phyloP scores from a whole-genome alignment of 495 filamentous ascomycete genomes.

The Xylaria intraflava region DNA sequence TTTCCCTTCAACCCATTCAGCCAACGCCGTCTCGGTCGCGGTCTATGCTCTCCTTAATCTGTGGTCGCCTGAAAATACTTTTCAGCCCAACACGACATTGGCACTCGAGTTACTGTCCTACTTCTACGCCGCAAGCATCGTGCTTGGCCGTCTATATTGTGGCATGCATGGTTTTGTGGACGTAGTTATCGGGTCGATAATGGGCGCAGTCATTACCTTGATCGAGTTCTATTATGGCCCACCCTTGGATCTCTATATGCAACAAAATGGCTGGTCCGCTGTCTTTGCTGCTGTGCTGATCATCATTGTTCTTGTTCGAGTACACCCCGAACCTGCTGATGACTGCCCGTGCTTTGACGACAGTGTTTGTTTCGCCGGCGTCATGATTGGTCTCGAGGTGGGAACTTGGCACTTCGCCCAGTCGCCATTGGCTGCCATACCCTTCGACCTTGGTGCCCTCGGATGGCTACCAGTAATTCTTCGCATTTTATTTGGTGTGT shows the following conservation, averaged over 20 bases:
- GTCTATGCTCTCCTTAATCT: conserved; percentile 71
- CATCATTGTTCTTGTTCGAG: conserved; percentile 68
- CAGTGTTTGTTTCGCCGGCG: conserved; percentile 86
- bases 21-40: conserved; percentile 91
- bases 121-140: conserved; percentile 81
- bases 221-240: conserved; percentile 67
- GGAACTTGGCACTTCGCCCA: conserved; percentile 74
- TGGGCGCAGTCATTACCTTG: conserved; percentile 61
- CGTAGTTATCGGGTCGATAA: conserved; percentile 65
- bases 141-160: conserved; percentile 87
- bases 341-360: conserved; percentile 98
- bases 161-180: conserved; percentile 98
- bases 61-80: conserved; percentile 45
- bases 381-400: conserved; percentile 71
- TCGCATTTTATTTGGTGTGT: conserved; percentile 70
- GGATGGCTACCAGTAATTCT: conserved; percentile 54
- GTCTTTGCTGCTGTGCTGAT: conserved; percentile 54
- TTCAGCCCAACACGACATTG: conserved; percentile 46
- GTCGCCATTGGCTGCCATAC: conserved; percentile 47
- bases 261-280: conserved; percentile 48
- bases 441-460: conserved; percentile 53
- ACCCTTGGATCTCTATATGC: conserved; percentile 59
- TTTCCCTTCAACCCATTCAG: conserved; percentile 93
- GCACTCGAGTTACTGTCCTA: conserved; percentile 61
- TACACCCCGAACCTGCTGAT: conserved; percentile 94